Base-by-base conservation (phyloP, 345 rosid genomes). In the Lumnitzera racemosa region DNA sequence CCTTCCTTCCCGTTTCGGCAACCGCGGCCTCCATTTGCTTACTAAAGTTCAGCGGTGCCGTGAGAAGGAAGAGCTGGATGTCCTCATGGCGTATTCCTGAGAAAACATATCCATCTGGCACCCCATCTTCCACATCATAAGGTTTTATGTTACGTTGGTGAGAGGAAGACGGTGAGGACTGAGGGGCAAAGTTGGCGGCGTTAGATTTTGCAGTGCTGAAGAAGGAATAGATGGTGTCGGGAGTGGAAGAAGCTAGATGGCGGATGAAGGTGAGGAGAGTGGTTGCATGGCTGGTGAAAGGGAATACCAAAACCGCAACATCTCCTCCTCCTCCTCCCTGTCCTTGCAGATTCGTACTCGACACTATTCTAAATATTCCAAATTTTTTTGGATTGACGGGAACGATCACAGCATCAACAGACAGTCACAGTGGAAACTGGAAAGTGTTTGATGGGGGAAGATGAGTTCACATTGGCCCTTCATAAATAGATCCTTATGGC, bases 221-320 rank as follows among this genome's bases (percentile, higher is more conserved):
- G 67, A 63, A 63, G 31, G 67, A 64, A 58, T 55, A 56, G 61
- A 6, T 13, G 53, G 59, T 57, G 61, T 15, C 20, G 3, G 78
- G 70, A n/a, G 74, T 58, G 8, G 49, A 31, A 41, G 61, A 24
- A 2, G 78, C 75, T 4, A 80, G 72, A 59, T 55, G 58, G 17
- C 20, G 58, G 46, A 60, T 20, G 46, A 80, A 29, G 47, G 71
- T 47, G 58, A 75, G 69, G 47, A 80, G 70, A 1, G 77, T 55
- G n/a, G 65, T 62, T 0, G 74, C 71, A 47, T 77, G 81, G 61
- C 70, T 48, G 49, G 64, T 6, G 62, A 71, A 72, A 2, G 81
- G 84, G 55, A 77, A 74, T 23, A 72, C 68, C 0, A 80, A 54
- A 41, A 71, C 68, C 1, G 68, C 81, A 2, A 74, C 68, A 50